Base-by-base conservation (phyloP, 2,329 filamentous ascomycete genomes). In the Pseudogymnoascus sp. region DNA sequence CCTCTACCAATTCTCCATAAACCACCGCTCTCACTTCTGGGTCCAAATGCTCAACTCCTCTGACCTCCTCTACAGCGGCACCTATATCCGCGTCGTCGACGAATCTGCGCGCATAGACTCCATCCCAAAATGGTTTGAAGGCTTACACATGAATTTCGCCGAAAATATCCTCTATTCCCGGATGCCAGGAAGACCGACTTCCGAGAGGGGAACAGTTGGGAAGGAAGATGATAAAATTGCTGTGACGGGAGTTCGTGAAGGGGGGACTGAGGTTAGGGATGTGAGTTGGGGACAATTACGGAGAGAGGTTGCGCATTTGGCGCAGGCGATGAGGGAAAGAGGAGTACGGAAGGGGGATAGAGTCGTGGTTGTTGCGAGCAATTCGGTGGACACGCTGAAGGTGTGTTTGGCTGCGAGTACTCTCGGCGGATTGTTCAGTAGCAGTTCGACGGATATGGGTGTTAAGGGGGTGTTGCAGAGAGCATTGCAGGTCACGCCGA, bases 371-470 rank as follows among this genome's bases (percentile, higher is more conserved):
- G 88, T 94, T 2, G 87, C 84, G 1, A 84, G 84, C 21, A 91
- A 92, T 65, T 86, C 84, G 37, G 77, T 90, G 34, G 86, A 91
- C 70, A 92, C 89, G 0, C 74, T 91, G 60, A 75, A 84, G 2
- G 81, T 90, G 1, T 87, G 89, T 68, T 75, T 90, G 61, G 89
- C 88, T 0, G 79, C 83, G 0, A 81, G 81, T 1, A 84, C 86
- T 71, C 67, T 94, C 1, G 90, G 90, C 0, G 90, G 79, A 0
- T 71, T 95, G 1, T 94, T 94, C 70, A 88, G 83, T 65, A 88
- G 82, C 55, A 86, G 82, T 59, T 89, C 85, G 6, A 92, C 90
- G 0, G 90, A 95, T 71, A 94, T 94, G 85, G 90, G 90, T 0
- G 84, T 86, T 12, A 84, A 85, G 63, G 90, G 89, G 0, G 81